Conservation (phyloP, 2,329 filamentous ascomycete genomes). For the Escovopsis sp. region DNA sequence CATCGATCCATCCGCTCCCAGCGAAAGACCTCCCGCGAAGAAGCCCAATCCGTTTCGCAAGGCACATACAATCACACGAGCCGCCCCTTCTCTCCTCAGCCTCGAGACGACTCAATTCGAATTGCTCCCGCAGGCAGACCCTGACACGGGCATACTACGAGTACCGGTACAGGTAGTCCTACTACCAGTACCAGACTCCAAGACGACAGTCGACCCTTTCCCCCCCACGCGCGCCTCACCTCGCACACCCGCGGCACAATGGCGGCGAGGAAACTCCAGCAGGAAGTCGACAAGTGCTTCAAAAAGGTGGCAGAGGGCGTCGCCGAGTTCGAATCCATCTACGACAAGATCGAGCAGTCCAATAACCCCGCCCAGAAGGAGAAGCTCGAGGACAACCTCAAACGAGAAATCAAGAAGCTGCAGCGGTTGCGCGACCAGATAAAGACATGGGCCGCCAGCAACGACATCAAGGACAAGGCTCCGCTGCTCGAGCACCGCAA, state of each 20-base stretch:
- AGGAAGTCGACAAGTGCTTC: constrained; percentile 99
- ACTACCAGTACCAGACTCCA: too few relatives aligned
- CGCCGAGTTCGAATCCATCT: constrained; percentile 80
- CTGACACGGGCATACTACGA: too few relatives aligned
- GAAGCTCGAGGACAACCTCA: constrained; percentile 94
- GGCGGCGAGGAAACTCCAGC: constrained; percentile 90
- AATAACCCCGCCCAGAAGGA: constrained; percentile 92
- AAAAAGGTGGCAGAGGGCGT: constrained; percentile 96
- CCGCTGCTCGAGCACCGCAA: constrained; percentile 86
- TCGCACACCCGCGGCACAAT: constrained; percentile 37
- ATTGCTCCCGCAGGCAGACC: too few relatives aligned
- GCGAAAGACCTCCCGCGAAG: too few relatives aligned
- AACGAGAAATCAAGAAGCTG: constrained; percentile 99
- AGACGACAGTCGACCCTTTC: too few relatives aligned
- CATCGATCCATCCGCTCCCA: too few relatives aligned
- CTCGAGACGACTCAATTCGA: too few relatives aligned
- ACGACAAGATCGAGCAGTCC: constrained; percentile 92
- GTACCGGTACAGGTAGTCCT: too few relatives aligned
- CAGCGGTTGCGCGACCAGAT: constrained; percentile 96
- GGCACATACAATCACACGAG: too few relatives aligned
- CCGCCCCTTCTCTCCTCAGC: too few relatives aligned
- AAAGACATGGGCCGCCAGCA: constrained; percentile 96
- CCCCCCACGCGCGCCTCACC: constrained; percentile 2
- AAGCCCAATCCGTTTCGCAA: too few relatives aligned
- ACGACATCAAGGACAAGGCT: constrained; percentile 99